phyloP scores from a whole-genome alignment of 2,329 filamentous ascomycete species.

The Pseudopithomyces maydicus region DNA sequence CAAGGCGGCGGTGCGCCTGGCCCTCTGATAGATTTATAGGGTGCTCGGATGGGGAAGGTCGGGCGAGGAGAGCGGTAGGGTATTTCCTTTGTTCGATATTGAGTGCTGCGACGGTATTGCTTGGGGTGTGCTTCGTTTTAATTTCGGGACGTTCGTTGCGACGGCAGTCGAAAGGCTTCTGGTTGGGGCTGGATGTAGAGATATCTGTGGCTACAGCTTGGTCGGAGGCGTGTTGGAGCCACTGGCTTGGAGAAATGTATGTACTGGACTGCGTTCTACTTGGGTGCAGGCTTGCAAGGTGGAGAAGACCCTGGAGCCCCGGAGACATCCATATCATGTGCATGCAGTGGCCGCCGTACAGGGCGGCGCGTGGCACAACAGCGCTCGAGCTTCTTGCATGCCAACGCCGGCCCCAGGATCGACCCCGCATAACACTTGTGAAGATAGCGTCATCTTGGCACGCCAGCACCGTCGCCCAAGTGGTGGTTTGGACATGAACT shows the following conservation, averaged over 20 bases:
- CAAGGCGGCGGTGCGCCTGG: constrained; percentile 35
- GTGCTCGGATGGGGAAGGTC: not conserved
- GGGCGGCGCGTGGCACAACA: no score
- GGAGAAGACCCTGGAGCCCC: no score
- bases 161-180: constrained; percentile 18
- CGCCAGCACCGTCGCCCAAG: no score
- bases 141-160: constrained; percentile 11
- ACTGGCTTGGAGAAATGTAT: constrained; percentile 1
- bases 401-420: no score
- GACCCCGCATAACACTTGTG: no score
- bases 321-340: no score
- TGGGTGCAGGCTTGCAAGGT: not conserved
- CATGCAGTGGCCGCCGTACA: no score
- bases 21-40: constrained; percentile 9
- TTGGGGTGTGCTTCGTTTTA: constrained; percentile 6
- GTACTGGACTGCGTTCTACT: not conserved
- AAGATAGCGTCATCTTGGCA: not conserved
- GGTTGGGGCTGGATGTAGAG: not conserved
- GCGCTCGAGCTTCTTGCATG: no score
- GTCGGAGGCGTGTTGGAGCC: not conserved
- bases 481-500: no score
- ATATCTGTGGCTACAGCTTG: not conserved
- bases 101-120: constrained; percentile 13
- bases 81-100: constrained; percentile 12
- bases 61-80: not conserved